Percentiles rank a stretch among this genome's conserved stretches.
Evolutionary conservation across 1,139 yeast genomes (phyloP).

Genomic region (Arxiozyma slooffiae): DNA sequence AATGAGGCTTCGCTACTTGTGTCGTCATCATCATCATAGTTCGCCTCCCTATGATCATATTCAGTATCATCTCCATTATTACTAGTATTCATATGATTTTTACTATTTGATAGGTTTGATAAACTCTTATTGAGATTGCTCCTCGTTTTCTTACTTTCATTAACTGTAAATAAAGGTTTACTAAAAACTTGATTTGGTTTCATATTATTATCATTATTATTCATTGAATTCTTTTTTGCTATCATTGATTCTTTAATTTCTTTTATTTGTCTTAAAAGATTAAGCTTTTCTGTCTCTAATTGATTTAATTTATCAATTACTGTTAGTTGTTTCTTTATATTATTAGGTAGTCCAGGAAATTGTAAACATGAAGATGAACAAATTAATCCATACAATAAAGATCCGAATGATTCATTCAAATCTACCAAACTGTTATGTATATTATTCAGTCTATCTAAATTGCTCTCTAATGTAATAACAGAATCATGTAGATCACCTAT

Average conservation of each 20-base stretch:
- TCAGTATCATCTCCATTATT: not conserved
- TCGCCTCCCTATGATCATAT: not conserved
- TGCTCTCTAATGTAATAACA: conserved; percentile 40
- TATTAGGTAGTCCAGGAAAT: conserved; percentile 32
- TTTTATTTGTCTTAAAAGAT: conserved; percentile 12
- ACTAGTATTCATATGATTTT: not conserved
- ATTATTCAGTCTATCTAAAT: conserved; percentile 39
- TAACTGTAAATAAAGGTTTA: conserved; percentile 8
- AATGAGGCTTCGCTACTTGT: conserved; percentile 30
- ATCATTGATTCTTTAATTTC: conserved; percentile 2
- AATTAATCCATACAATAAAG: conserved; percentile 51
- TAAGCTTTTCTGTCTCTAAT: conserved; percentile 16
- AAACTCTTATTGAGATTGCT: not conserved
- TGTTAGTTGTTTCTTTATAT: conserved; percentile 20
- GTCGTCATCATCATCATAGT: conserved; percentile 21
- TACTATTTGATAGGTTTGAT: not conserved
- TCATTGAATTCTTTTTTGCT: not conserved
- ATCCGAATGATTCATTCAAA: conserved; percentile 54
- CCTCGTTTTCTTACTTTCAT: conserved; percentile 1
- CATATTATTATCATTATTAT: not conserved
- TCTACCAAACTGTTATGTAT: conserved; percentile 45
- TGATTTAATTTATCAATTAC: conserved; percentile 14
- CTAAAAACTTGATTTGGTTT: conserved; percentile 4
- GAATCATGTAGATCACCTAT: conserved; percentile 27
- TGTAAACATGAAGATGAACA: conserved; percentile 62